Conservation (phyloP, 2,329 filamentous ascomycete species). For the Apiospora phragmitis region DNA sequence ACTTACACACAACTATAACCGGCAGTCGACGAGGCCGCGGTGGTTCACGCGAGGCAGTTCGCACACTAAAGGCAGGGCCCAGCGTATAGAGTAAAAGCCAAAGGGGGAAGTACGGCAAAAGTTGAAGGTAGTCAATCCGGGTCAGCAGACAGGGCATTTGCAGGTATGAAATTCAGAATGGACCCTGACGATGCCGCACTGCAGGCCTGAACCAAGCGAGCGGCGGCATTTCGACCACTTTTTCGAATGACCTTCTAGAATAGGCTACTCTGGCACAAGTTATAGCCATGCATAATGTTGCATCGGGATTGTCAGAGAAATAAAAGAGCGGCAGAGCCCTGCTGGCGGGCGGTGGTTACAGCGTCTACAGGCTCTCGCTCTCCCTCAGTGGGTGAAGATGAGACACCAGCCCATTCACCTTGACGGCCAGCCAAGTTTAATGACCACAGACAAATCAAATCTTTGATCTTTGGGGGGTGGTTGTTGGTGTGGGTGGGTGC, state of each 20-base stretch:
- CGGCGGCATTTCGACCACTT: not conserved
- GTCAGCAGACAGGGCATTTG: not conserved
- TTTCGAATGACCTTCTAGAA: constrained; percentile 3
- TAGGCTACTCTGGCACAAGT: not conserved
- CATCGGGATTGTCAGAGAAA: not conserved
- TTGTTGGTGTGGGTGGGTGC: not conserved
- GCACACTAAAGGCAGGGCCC: constrained; percentile 2
- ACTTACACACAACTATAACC: constrained; percentile 4
- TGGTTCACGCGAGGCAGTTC: not conserved
- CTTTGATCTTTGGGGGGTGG: not conserved
- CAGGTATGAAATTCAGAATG: not conserved
- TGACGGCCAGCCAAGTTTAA: constrained; percentile 1
- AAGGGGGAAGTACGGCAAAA: not conserved
- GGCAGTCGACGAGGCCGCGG: not conserved
- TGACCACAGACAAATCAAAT: constrained; percentile 9
- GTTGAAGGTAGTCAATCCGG: not conserved
- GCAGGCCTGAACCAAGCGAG: not conserved
- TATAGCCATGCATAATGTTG: not conserved
- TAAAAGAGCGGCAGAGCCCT: not conserved
- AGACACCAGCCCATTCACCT: not conserved
- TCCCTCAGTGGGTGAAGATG: not conserved
- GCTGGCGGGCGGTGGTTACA: not conserved
- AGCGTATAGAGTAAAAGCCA: constrained; percentile 4
- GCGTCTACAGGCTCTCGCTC: not conserved
- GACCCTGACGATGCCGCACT: not conserved